A percentile compares a stretch with the other conserved stretches of the same genome.
Evolutionary conservation across 2,329 filamentous ascomycete species (phyloP).

Genomic region (Fonsecaea monophora): DNA sequence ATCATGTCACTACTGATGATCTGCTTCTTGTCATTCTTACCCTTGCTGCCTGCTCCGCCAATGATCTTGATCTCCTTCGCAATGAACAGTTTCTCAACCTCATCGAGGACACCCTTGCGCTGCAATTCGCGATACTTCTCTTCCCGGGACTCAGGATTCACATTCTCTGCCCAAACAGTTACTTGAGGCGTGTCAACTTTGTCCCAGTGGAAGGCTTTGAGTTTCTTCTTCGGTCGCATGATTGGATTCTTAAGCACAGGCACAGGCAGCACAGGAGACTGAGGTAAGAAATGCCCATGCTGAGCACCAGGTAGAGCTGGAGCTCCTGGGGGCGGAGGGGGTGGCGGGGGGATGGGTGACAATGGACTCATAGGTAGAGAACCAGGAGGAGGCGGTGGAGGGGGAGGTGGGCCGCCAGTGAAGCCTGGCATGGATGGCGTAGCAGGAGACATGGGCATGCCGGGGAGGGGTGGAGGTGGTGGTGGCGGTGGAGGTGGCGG

Average conservation of each 20-base stretch:
- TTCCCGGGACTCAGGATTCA: constrained; percentile 86
- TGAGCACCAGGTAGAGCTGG: constrained; percentile 66
- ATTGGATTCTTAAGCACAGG: constrained; percentile 74
- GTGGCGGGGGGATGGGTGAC: constrained; percentile 61
- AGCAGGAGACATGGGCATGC: constrained; percentile 56
- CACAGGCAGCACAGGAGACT: constrained; percentile 63
- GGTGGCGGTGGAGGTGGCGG: constrained; percentile 60
- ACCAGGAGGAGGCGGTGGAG: constrained; percentile 55
- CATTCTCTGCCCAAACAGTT: constrained; percentile 91
- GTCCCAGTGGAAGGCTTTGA: constrained; percentile 99
- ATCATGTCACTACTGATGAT: constrained; percentile 90
- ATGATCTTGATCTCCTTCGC: constrained; percentile 94
- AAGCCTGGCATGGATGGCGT: constrained; percentile 53
- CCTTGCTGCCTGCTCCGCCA: constrained; percentile 68
- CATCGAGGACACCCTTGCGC: constrained; percentile 92
- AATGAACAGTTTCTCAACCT: constrained; percentile 96
- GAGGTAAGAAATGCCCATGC: constrained; percentile 75
- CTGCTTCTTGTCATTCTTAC: constrained; percentile 96
- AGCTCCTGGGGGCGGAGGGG: constrained; percentile 70
- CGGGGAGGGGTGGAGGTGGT: constrained; percentile 52
- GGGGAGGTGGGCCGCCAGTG: constrained; percentile 48
- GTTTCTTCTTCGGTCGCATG: constrained; percentile 95
- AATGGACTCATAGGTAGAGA: constrained; percentile 42
- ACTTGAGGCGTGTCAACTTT: constrained; percentile 92
- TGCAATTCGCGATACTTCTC: constrained; percentile 95